These are phyloP conservation scores for Cudoniella acicularis DNA, from an alignment of 495 filamentous ascomycete species.

Conservation along the genomic window DNA sequence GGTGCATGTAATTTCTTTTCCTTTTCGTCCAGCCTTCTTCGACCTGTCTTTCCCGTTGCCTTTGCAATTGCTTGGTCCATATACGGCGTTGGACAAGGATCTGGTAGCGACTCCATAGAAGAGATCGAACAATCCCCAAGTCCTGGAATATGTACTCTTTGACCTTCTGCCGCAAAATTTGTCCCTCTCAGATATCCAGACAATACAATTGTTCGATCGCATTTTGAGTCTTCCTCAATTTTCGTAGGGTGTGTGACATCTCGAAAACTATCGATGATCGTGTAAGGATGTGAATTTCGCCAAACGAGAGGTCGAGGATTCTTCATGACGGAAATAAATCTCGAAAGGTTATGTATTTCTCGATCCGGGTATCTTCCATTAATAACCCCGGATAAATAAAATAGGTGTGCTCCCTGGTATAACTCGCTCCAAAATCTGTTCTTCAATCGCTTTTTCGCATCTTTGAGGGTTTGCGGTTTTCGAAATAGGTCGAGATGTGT, in stretches of 20 bases:
- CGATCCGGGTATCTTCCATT: constrained; percentile 96
- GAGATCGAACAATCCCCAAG: constrained; percentile 90
- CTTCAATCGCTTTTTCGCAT: constrained; percentile 93
- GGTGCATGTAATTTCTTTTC: constrained; percentile 94
- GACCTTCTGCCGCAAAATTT: constrained; percentile 84
- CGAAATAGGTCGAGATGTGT: constrained; percentile 95
- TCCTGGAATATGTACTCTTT: constrained; percentile 87
- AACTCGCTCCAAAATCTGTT: constrained; percentile 94
- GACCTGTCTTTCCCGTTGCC: constrained; percentile 69
- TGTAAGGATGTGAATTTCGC: constrained; percentile 94
- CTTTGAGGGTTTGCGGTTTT: constrained; percentile 82
- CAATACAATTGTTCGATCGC: constrained; percentile 83
- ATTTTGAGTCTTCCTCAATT: constrained; percentile 82
- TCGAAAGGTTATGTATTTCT: constrained; percentile 90
- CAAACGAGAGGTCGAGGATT: constrained; percentile 94
- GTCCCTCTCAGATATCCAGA: constrained; percentile 96
- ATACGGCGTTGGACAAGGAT: constrained; percentile 91
- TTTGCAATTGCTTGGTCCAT: constrained; percentile 83
- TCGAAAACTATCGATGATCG: constrained; percentile 86
- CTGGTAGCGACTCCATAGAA: constrained; percentile 78
- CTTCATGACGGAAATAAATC: constrained; percentile 98
- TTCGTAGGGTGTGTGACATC: constrained; percentile 90
- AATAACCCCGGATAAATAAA: constrained; percentile 91
- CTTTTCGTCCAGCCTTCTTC: constrained; percentile 83
- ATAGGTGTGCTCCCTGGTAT: constrained; percentile 93